Conservation (phyloP, 2,329 filamentous ascomycete genomes). For the Chaetomium sp. region DNA sequence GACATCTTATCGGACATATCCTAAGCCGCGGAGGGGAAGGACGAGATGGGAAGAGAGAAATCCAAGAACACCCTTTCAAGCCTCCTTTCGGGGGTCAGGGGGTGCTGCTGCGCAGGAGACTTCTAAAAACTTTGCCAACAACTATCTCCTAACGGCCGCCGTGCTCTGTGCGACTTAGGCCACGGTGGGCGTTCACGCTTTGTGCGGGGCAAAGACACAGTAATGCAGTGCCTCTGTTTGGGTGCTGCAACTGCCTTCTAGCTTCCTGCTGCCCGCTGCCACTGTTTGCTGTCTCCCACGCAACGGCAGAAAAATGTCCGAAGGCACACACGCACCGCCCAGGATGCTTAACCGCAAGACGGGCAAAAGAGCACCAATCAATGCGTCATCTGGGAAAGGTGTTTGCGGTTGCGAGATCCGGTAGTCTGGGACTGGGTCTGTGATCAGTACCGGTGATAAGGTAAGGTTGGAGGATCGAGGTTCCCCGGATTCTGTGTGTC, state of each 20-base stretch:
- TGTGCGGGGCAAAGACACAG: constrained; percentile 10
- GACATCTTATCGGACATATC: constrained; percentile 64
- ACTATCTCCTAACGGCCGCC: constrained; percentile 5
- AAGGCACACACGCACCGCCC: constrained; percentile 19
- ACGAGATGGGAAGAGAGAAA: not conserved
- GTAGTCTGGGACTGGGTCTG: constrained; percentile 31
- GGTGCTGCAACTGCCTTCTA: constrained; percentile 7
- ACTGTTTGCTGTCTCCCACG: constrained; percentile 7
- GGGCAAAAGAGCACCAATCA: constrained; percentile 34
- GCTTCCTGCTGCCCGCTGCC: not conserved
- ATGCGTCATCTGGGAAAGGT: constrained; percentile 30
- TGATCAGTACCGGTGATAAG: constrained; percentile 30
- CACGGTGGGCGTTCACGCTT: constrained; percentile 3
- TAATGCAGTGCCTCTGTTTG: not conserved
- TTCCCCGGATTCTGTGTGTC: constrained; percentile 27
- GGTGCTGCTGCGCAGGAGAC: not conserved
- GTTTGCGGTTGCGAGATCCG: constrained; percentile 35
- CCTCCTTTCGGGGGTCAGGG: not conserved
- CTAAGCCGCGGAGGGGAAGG: constrained; percentile 22
- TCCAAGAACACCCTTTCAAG: not conserved
- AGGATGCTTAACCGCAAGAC: constrained; percentile 23
- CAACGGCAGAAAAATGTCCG: constrained; percentile 22
- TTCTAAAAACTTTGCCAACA: not conserved
- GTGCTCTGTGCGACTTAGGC: constrained; percentile 4
- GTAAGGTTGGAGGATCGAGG: constrained; percentile 28